Evolutionary conservation across 495 filamentous ascomycete species (phyloP).

Genomic region (Neurospora sp.): DNA sequence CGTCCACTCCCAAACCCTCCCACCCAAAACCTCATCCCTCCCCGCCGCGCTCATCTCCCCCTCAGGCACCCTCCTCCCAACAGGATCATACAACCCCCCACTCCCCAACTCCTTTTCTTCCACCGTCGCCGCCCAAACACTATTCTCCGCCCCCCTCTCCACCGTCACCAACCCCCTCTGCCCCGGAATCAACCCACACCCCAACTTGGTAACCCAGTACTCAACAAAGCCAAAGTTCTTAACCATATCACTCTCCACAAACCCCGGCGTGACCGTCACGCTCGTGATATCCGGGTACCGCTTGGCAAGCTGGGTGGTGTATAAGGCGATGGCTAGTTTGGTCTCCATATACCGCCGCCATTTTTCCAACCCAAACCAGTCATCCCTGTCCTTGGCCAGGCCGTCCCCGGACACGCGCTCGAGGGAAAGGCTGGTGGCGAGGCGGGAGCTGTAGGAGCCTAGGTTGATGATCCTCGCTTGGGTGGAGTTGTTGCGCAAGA

Average conservation of each 20-base stretch:
- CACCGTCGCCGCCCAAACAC: background rate
- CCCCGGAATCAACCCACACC: background rate
- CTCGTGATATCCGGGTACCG: background rate
- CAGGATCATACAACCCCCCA: background rate
- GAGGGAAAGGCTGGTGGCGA: background rate
- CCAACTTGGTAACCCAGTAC: background rate
- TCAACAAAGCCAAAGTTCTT: background rate
- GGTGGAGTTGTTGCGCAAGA: background rate
- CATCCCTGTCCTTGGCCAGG: background rate
- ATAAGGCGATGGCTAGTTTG: background rate
- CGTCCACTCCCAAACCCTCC: background rate
- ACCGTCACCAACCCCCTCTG: background rate
- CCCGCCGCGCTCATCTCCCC: background rate
- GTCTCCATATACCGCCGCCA: background rate
- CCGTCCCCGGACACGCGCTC: background rate
- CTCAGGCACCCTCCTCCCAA: background rate
- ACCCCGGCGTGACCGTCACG: background rate
- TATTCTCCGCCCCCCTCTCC: background rate
- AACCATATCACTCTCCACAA: background rate
- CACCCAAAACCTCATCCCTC: background rate
- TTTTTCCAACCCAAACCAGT: accelerated
- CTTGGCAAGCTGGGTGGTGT: background rate
- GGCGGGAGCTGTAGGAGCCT: background rate
- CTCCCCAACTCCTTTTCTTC: background rate
- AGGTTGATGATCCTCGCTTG: background rate